Evolutionary conservation across 768 basidiomycete genomes (phyloP), one percentile per base, ranked within the genome.

Genomic region (Mycena albidolilacea): DNA sequence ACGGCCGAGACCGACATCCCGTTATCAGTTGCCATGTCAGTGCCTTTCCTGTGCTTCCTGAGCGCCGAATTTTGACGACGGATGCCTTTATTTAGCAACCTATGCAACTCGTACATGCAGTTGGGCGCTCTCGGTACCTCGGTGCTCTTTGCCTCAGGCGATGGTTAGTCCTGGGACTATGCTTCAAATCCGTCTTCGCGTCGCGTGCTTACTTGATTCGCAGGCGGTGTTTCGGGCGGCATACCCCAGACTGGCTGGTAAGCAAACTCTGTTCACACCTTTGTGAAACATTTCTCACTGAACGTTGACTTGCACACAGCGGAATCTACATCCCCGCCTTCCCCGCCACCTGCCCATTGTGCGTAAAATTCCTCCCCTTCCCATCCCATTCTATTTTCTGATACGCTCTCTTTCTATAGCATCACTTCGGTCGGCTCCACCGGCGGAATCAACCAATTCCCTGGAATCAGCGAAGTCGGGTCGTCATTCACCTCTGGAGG

Each of bases 401-500:
- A 64, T 64, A 64, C 64, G 52, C 44, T 63, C 60, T 61, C 14
- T 64, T 39, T 48, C 50, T 23, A 37, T 38, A 54, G 38, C 21
- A 39, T 68, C 44, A 68, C 67, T 35, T 59, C 67, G 7, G 67
- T 68, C 44, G 67, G 67, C 38, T 38, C 57, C 3, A 68, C 72
- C 11, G 77, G 86, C 12, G 77, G 86, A 23, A 19, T 61, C 60
- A 19, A 61, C 61, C 39, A 48, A 63, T 21, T 21, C 39, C 1
- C 19, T 21, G 60, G 60, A 35, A 64, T 66, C 46, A 77, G 79
- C 5, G 87, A 89, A 72, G 80, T 73, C 17, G 86, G 83, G 0
- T 80, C 77, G 1, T 46, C 7, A 30, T 85, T 89, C 78, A 87
- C 86, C 7, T 83, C 86, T 0, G 88, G 88, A 30, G 84, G 83